Conservation (phyloP, 441 rosid species). For the Bruguiera hainesii region DNA sequence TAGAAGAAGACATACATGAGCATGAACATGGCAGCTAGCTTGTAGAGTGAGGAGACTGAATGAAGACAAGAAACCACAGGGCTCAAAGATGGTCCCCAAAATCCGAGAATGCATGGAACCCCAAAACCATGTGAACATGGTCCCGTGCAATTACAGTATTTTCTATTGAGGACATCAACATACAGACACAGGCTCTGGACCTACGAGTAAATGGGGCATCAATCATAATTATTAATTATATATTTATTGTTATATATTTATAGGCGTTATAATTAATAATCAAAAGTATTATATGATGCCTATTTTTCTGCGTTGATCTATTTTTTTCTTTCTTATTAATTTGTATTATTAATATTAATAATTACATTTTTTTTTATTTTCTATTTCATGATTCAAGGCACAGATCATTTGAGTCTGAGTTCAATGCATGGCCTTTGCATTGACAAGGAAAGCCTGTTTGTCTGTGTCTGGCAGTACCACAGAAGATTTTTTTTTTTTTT, state of each 20-base stretch:
- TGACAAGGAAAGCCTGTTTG: neutral
- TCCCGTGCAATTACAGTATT: neutral
- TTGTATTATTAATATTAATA: no score
- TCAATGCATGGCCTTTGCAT: constrained; percentile 24
- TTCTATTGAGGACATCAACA: no score
- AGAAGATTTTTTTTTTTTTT: no score
- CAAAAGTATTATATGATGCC: no score
- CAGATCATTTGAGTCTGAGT: constrained; percentile 12
- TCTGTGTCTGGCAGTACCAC: no score
- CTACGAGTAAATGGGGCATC: no score
- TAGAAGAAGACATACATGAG: constrained; percentile 1
- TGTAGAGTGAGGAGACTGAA: neutral
- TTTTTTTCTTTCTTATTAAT: no score
- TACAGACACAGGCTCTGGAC: no score
- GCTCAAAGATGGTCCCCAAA: constrained; percentile 8
- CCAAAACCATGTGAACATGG: constrained; percentile 11
- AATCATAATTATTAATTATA: no score
- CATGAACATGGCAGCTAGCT: neutral
- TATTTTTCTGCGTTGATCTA: no score
- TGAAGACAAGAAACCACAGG: neutral
- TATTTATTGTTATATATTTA: no score
- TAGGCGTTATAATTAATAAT: no score
- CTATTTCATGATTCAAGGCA: neutral
- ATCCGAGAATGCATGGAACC: constrained; percentile 13
- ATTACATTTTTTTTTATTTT: neutral